Base-by-base conservation (phyloP, 2,329 filamentous ascomycete genomes). In the Zasmidium cellare region DNA sequence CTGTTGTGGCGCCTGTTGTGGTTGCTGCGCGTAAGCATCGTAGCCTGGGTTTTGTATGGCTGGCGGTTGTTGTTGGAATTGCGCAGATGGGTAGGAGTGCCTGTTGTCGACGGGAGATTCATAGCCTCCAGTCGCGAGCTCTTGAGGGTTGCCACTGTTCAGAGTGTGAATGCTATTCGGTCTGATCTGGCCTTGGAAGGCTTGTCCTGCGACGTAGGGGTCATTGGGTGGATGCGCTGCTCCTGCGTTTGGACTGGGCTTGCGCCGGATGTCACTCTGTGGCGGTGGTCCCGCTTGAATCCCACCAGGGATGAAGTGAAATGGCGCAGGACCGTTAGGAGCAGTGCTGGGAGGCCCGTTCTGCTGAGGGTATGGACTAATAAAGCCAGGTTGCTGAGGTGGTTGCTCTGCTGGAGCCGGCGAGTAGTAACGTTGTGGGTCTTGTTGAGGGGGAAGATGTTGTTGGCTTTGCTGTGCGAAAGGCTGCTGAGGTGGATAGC, bases 81-180 rank as follows among this genome's bases (percentile, higher is more conserved):
- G 53, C 64, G 69, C 62, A 7, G 62, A 67, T 51, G 67, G 66
- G 60, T 76, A 76, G 18, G 74, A 75, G 46, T 77, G 74, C 12
- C 77, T 69, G 58, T 74, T 75, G 61, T 80, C 78, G 2, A 78
- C 65, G 1, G 79, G 79, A 7, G 76, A 78, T 60, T 80, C 78
- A 58, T 76, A 79, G 23, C 76, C 74, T 11, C 74, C 71, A 3
- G 77, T 78, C 18, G 77, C 74, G 18, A 81, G 70, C 65, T 81
- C 79, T 58, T 80, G 79, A 3, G 79, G 79, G 47, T 74, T 71
- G 20, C 72, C 73, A 49, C 65, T 67, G 61, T 73, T 73, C 12
- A 72, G 67, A 0, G 71, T 74, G 65, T 71, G 75, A 69, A 69
- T 76, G 66, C 57, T 74, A 57, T 65, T 72, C 11, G 72, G 72